Base-by-base conservation (phyloP, 495 filamentous ascomycete species). In the Pyrenula massariospora region DNA sequence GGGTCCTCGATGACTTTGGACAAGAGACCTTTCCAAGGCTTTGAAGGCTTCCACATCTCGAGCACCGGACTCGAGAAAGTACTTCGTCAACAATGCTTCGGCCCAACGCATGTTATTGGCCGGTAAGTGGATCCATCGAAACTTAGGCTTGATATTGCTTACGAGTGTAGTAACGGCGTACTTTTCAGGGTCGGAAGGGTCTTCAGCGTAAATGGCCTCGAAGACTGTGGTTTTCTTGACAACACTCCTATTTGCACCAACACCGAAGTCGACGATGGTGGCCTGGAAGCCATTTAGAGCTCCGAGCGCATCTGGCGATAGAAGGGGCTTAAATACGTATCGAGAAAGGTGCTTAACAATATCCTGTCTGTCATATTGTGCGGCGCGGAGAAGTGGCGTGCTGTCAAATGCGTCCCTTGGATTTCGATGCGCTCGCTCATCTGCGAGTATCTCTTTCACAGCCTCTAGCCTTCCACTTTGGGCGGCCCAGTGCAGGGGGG, bases 51-150 rank as follows among this genome's bases (percentile, higher is more conserved):
- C 82, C 10, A 86, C 77, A 65, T 87, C 83, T 53, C 76, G 72
- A 19, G 81, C 77, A 1, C 81, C 81, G 52, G 82, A 80, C 63
- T 87, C 84, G 51, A 87, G 81, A 57, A 87, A 87, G 10, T 73
- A 72, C 59, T 87, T 87, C 21, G 81, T 84, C 20, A 85, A 66
- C 1, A 87, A 69, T 0, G 83, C 76, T 65, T 87, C 79, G 1
- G 84, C 77, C 77, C 76, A 79, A 12, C 72, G 68, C 71, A 82
- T 76, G 55, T 80, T 79, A 55, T 82, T 84, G 0, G 83, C 82
- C 3, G 84, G 84, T 0, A 87, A 68, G 71, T 87, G 83, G 56
- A 87, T 84, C 84, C 84, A 87, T 22, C 84, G 70, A 58, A 85
- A 87, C 31, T 79, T 70, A n/a, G 77, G 75, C 59, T 75, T 71